Conservation (phyloP, 2,329 filamentous ascomycete genomes). For the Madurella mycetomatis region DNA sequence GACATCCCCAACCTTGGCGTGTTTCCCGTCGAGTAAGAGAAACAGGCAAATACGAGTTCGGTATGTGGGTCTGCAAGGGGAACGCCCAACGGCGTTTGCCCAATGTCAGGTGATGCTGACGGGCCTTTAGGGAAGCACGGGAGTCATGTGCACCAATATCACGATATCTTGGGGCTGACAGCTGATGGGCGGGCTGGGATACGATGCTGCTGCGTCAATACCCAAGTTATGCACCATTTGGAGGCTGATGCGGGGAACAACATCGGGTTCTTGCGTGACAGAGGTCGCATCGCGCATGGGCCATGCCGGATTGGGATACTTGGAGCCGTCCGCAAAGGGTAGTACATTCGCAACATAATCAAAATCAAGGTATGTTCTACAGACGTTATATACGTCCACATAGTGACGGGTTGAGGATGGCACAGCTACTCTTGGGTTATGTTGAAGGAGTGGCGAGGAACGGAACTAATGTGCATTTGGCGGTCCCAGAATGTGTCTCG, state of each 20-base stretch:
- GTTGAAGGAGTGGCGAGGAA: not conserved
- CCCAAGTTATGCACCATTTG: not conserved
- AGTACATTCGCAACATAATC: not conserved
- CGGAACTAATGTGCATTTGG: no score
- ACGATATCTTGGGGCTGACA: not conserved
- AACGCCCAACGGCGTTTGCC: not conserved
- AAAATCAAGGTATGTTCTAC: not conserved
- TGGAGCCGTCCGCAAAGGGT: constrained; percentile 2
- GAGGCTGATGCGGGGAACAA: constrained; percentile 1
- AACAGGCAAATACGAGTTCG: constrained; percentile 8
- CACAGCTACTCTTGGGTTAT: no score
- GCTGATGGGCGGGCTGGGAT: not conserved
- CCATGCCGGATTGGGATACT: not conserved
- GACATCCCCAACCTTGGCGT: not conserved
- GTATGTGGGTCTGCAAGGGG: not conserved
- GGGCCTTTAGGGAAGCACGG: not conserved
- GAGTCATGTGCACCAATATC: constrained; percentile 1
- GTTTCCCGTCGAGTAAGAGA: constrained; percentile 2
- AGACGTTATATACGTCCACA: no score
- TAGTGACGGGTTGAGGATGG: not conserved
- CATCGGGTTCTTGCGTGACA: not conserved
- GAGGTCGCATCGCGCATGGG: constrained; percentile 1
- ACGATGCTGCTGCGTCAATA: not conserved
- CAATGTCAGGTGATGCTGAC: constrained; percentile 1
- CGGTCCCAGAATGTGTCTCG: no score